Evolutionary conservation across 805 yeast species (phyloP), one percentile per base, ranked within the genome.

Genomic region (Ascoidea tarda): DNA sequence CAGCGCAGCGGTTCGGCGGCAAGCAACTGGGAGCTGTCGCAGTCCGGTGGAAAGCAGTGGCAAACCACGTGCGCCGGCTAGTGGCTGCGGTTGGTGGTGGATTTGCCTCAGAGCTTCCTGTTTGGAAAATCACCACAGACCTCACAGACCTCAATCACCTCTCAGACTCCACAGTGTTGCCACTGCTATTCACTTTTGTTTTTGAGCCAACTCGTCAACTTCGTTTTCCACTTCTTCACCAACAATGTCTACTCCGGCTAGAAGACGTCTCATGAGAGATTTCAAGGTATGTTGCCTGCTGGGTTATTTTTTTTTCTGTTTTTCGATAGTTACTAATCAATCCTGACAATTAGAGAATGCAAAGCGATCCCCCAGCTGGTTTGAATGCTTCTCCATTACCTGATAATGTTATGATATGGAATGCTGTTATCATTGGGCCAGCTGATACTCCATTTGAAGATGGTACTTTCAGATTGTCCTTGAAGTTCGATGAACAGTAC

Each of bases 261-360:
- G 96, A 67, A 85, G 96, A 80, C 82, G 99, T 72, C 80, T 93
- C 62, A 93, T 93, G 98, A 86, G 99, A 68, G 99, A 93, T 70
- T 88, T 93, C 70, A 90, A 89, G 68, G 86, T 83, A 69, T 49
- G 84, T 66, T 16, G 44, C 33, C n/a, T 16, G 10, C 14, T 48
- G 21, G 12, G 32, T 47, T 8, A 21, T 21, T 21, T 21, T 21
- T 21, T 21, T 21, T 21, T 21, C 28, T 21, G 28, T 21, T 21
- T 21, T 21, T 21, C 28, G 28, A 21, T 21, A 21, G 28, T 38
- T 16, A 31, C 32, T 59, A 5, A 33, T 32, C 32, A 31, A n/a
- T 28, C 28, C 49, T 6, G 31, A 48, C 21, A 33, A 47, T 44
- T 55, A 81, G 83, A 83, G 98, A 61, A 90, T 93, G 84, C 96